Conservation (phyloP, 805 yeast genomes). For the Kodamaea restingae region DNA sequence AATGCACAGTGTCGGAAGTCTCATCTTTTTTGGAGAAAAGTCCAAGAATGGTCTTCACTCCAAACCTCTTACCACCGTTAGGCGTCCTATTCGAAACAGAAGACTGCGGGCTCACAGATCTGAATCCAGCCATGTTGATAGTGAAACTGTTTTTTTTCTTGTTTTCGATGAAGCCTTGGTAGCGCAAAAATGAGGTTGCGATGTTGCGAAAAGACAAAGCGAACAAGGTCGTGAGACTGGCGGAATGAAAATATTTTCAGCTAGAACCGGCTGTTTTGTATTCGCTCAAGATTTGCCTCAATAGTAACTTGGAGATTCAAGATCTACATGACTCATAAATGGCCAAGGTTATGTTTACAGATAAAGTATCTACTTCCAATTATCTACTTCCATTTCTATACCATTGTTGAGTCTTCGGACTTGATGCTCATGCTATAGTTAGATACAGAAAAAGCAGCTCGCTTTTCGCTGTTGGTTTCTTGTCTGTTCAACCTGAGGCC, state of each 20-base stretch:
- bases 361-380: too few relatives aligned
- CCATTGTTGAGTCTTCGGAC: slow-evolving; percentile 1
- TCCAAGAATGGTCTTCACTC: slow-evolving; percentile 3
- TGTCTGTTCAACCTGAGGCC: slow-evolving; percentile 27
- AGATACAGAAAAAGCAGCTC: slow-evolving; percentile 14
- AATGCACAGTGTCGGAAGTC: background rate
- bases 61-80: background rate
- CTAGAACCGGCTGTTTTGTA: too few relatives aligned
- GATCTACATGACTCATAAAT: background rate
- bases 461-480: slow-evolving; percentile 4
- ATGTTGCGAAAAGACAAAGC: background rate
- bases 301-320: background rate
- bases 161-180: background rate
- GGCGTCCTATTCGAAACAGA: background rate
- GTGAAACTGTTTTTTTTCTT: background rate
- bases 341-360: too few relatives aligned
- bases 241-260: background rate
- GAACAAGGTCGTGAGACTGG: background rate
- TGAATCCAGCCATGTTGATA: slow-evolving; percentile 6
- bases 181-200: slow-evolving; percentile 1
- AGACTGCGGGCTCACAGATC: slow-evolving; percentile 10
- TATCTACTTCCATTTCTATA: too few relatives aligned
- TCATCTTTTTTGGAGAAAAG: background rate
- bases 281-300: too few relatives aligned
- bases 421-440: slow-evolving; percentile 10